Conservation (phyloP, 352 stramenopile species). For the Pilasporangium apinafurcum region DNA sequence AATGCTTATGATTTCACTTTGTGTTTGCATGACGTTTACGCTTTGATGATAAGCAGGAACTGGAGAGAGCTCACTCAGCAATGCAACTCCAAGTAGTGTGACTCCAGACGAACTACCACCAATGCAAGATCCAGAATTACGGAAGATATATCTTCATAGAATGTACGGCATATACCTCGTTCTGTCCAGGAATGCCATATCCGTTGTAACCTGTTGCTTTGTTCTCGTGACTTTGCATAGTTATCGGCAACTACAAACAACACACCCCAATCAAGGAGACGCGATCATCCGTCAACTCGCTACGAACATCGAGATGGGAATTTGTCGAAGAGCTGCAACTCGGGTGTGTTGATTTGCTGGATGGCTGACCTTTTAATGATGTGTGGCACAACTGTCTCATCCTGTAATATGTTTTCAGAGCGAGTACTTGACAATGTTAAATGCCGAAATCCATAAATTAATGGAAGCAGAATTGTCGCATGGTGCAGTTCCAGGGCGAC, state of each 20-base stretch:
- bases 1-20: no score
- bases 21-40: no score
- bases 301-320: slow-evolving; percentile 63
- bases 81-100: background rate
- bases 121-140: slow-evolving; percentile 25
- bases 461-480: slow-evolving; percentile 36
- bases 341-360: slow-evolving; percentile 16
- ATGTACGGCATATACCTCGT: slow-evolving; percentile 17
- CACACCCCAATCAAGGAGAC: slow-evolving; percentile 50
- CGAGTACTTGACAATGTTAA: slow-evolving; percentile 46
- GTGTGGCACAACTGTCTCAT: background rate
- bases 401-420: slow-evolving; percentile 14
- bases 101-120: slow-evolving; percentile 5
- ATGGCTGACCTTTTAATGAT: background rate
- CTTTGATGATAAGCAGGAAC: no score
- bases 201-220: no score
- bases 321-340: slow-evolving; percentile 33
- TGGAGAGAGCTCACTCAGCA: background rate
- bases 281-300: slow-evolving; percentile 41
- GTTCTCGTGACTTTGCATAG: slow-evolving; percentile 12
- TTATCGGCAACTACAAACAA: slow-evolving; percentile 58
- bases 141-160: slow-evolving; percentile 33
- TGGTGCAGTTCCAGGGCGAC: background rate
- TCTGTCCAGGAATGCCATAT: background rate
- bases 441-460: slow-evolving; percentile 56